phyloP scores from a whole-genome alignment of 108 stramenopile genomes.

The Cyclotella choctawhatcheeana region DNA sequence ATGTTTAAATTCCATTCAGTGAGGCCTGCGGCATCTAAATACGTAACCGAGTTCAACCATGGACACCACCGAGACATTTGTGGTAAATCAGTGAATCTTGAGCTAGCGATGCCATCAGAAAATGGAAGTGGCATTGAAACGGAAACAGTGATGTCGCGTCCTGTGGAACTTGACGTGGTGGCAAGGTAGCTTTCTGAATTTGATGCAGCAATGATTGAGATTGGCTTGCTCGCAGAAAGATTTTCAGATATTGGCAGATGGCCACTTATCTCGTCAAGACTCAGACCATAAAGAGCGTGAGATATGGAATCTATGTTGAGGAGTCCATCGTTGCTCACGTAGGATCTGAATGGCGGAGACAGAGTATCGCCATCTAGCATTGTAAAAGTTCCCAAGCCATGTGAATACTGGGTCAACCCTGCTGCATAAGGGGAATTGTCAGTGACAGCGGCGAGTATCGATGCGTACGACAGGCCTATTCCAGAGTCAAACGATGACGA shows the following conservation, averaged over 20 bases:
- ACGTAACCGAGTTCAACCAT: slow-evolving; percentile 85
- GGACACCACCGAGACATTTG: slow-evolving; percentile 89
- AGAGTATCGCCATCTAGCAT: slow-evolving; percentile 74
- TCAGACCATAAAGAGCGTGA: slow-evolving; percentile 74
- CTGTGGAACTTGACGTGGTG: slow-evolving; percentile 60
- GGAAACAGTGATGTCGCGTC: slow-evolving; percentile 71
- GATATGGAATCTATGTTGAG: slow-evolving; percentile 79
- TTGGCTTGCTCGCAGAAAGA: slow-evolving; percentile 5
- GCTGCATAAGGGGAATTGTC: slow-evolving; percentile 47
- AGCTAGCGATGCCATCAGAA: slow-evolving; percentile 75
- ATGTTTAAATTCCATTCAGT: slow-evolving; percentile 88
- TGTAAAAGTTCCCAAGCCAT: slow-evolving; percentile 82
- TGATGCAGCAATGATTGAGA: slow-evolving; percentile 23
- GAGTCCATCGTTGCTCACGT: slow-evolving; percentile 71
- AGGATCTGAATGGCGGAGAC: slow-evolving; percentile 80
- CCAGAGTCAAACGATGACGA: slow-evolving; percentile 86
- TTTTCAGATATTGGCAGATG: slow-evolving; percentile 29
- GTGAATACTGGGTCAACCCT: slow-evolving; percentile 49
- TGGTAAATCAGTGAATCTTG: slow-evolving; percentile 84
- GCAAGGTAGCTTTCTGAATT: slow-evolving; percentile 35
- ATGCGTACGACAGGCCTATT: slow-evolving; percentile 70
- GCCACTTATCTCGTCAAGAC: slow-evolving; percentile 73
- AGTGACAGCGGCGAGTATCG: slow-evolving; percentile 70
- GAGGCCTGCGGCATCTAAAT: slow-evolving; percentile 65
- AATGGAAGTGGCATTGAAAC: slow-evolving; percentile 85